Percentiles rank a stretch among this genome's conserved stretches.
Conservation (phyloP, 2,329 filamentous ascomycete genomes). For the Thelonectria rubi region DNA sequence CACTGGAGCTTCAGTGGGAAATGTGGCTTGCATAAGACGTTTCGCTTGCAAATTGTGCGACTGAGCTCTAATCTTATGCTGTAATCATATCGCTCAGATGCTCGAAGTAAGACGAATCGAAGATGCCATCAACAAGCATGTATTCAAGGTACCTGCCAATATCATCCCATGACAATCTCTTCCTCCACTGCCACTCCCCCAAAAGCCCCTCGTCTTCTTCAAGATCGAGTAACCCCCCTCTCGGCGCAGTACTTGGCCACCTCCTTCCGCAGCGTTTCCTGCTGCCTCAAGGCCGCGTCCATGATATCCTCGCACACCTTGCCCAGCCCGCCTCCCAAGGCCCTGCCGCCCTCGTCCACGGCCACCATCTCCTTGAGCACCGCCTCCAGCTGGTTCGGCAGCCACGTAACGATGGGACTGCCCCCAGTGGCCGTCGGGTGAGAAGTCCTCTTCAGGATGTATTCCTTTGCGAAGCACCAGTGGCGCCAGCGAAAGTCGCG, state of each 20-base stretch:
- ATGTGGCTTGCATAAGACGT: neutral
- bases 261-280: slow-evolving; percentile 74
- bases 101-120: neutral
- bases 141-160: neutral
- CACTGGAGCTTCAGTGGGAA: neutral
- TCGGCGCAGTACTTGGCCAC: slow-evolving; percentile 79
- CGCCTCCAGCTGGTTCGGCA: slow-evolving; percentile 82
- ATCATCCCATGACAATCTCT: neutral
- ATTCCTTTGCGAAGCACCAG: slow-evolving; percentile 87
- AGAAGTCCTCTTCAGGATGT: slow-evolving; percentile 79
- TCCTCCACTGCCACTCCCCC: neutral
- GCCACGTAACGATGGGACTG: slow-evolving; percentile 84
- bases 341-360: slow-evolving; percentile 56
- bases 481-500: slow-evolving; percentile 85
- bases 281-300: slow-evolving; percentile 71
- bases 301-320: slow-evolving; percentile 67
- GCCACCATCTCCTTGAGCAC: slow-evolving; percentile 76
- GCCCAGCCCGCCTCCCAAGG: slow-evolving; percentile 53
- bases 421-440: slow-evolving; percentile 84
- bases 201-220: neutral
- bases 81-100: neutral
- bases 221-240: slow-evolving; percentile 53
- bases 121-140: neutral
- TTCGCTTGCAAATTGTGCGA: neutral
- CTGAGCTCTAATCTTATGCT: neutral